phyloP scores from a whole-genome alignment of 352 stramenopile species.

The Blastocystis hominis region DNA sequence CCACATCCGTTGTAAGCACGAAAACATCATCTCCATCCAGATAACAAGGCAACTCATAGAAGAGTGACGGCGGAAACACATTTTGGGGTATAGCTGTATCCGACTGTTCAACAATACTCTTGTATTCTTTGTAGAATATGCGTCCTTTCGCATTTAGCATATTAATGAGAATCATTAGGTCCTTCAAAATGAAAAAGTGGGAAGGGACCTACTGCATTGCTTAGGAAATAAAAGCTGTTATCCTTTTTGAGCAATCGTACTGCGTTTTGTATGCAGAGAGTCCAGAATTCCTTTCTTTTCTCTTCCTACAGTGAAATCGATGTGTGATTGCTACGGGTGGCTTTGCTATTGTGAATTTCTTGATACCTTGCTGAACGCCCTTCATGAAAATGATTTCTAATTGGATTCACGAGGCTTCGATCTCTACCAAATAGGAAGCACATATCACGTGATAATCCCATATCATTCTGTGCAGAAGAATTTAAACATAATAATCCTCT shows the following conservation, averaged over 20 bases:
- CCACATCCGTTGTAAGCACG: not conserved
- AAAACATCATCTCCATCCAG: not conserved
- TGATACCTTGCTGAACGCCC: not conserved
- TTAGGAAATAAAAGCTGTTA: not conserved
- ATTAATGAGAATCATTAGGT: not conserved
- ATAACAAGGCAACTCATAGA: conserved; percentile 24
- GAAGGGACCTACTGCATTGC: not conserved
- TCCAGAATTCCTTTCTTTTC: not conserved
- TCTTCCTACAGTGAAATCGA: not conserved
- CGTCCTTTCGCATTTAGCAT: not conserved
- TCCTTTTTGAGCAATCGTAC: not conserved
- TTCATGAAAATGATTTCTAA: not conserved
- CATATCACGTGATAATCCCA: not conserved
- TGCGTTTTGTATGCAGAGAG: not conserved
- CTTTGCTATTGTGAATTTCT: not conserved
- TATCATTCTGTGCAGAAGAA: not conserved
- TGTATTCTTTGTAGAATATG: not conserved
- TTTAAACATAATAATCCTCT: no score
- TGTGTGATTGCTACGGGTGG: not conserved
- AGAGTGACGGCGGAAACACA: not conserved
- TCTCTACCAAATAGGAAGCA: not conserved
- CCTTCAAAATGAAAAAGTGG: not conserved
- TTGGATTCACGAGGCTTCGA: not conserved
- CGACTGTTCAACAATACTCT: not conserved
- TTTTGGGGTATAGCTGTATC: not conserved